Percentiles rank a stretch among this genome's conserved stretches.
phyloP scores from a whole-genome alignment of 2,329 filamentous ascomycete species.

The Arthroderma uncinatum region DNA sequence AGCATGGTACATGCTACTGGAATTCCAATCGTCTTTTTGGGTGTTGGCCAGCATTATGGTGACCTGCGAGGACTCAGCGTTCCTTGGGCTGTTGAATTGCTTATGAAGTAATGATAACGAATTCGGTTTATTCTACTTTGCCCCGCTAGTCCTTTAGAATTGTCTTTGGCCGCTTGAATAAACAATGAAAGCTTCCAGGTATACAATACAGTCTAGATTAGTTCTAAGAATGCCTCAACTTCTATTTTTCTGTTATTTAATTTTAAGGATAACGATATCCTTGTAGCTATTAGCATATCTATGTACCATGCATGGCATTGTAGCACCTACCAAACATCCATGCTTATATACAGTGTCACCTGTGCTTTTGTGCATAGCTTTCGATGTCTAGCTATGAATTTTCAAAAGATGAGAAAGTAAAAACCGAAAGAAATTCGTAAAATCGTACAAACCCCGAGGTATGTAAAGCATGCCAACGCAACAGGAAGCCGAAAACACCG shows the following conservation, averaged over 20 bases:
- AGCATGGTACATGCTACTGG: constrained; percentile 96
- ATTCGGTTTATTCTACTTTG: background rate
- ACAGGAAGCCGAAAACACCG: background rate
- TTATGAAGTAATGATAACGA: constrained; percentile 40
- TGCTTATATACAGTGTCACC: background rate
- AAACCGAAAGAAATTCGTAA: constrained; percentile 1
- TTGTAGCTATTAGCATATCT: background rate
- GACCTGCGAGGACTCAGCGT: constrained; percentile 54
- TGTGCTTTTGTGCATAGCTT: background rate
- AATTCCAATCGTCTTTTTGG: constrained; percentile 89
- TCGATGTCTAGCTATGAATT: background rate
- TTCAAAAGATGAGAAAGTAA: background rate
- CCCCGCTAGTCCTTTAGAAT: no score
- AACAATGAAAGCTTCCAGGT: no score
- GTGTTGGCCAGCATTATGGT: constrained; percentile 57
- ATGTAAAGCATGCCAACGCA: background rate
- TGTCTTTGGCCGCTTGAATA: no score
- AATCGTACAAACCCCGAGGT: background rate
- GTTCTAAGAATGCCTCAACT: background rate
- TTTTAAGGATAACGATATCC: background rate
- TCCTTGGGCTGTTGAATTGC: constrained; percentile 49
- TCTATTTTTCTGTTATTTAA: background rate
- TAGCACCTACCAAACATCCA: background rate
- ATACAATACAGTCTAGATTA: background rate
- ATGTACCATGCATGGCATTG: background rate